Base-by-base conservation (phyloP, 2,329 filamentous ascomycete genomes). In the Cercospora zeae-maydis region DNA sequence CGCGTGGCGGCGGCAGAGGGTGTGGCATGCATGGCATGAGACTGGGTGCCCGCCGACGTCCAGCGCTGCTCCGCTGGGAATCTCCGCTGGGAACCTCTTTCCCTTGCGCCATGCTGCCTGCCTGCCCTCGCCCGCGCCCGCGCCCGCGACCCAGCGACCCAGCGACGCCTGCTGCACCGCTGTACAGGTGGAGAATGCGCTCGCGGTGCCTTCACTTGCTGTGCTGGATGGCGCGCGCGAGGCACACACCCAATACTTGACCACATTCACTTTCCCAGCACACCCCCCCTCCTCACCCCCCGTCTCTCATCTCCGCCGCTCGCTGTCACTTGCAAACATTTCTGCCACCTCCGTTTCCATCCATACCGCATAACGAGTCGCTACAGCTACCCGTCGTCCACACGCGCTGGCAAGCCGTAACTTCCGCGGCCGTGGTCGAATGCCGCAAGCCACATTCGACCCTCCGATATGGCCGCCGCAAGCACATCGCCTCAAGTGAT, bases 401-500 rank as follows among this genome's bases (percentile, higher is more conserved):
- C 21, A 30, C 42, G 21, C 24, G 24, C 7, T 21, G 42, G 42
- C 21, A 3, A 27, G 42, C 13, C 21, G 21, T 19, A 27, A 47
- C 42, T 4, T 14, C 21, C 21, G 11, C 19, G 27, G 42, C 42
- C 21, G 14, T 33, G 27, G 1, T 30, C 27, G 7, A 19, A n/a
- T 52, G 7, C 14, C 16, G 49, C 49, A 13, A 11, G 24, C 30
- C 9, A n/a, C 21, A 8, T 11, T 8, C 27, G 14, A 19, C 4
- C 54, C 13, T 30, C 13, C 16, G 34, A 27, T 30, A 61, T 55
- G 59, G 59, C 59, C 21, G 19, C 59, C 27, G 30, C 59, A 7
- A 56, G 59, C 36, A n/a, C 49, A 27, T 54, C 47, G 9, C 59
- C 58, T 19, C 63, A 63, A 14, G 61, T 72, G 34, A 68, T 72